Evolutionary conservation across 1,284 basidiomycete genomes (phyloP), one percentile per base, ranked within the genome.

Genomic region (Lentinula novae-zelandiae): DNA sequence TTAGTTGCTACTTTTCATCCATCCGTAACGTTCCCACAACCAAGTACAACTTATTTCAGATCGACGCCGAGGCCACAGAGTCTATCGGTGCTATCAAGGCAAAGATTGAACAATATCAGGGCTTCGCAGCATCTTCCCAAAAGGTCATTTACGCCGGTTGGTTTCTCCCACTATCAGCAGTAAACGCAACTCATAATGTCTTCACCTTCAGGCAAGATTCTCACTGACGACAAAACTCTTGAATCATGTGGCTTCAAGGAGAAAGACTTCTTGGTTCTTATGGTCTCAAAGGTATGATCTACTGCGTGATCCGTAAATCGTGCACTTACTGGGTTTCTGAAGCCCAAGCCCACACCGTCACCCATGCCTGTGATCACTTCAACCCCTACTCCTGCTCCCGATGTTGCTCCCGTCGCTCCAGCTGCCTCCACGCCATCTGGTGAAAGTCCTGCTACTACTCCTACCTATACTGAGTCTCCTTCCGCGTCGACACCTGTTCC

Each of bases 231-330:
- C 62, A 95, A 95, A 80, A 91, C 90, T 1, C 84, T 99, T 44
- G 92, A 86, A 66, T 90, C 90, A 61, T 93, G 91, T 71, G 89
- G 91, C 63, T 93, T 99, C 80, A 96, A 98, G 78, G 96, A 99
- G 78, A 99, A 98, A 80, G 96, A 98, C 74, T 99, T 99, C 79
- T 80, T 99, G 62, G 97, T 99, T 17, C 85, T 99, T 53, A 99
- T 99, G 96, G 93, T 98, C 51, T 88, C 94, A 59, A 99, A 98
- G 86, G 95, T 95, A 44, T 46, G 51, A 57, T 34, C 40, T 48
- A 31, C n/a, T 17, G 57, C 34, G 27, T n/a, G 27, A n/a, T 46
- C 53, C 57, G 56, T 50, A 36, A 33, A 15, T 31, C 48, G 60
- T 40, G 36, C 44, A 53, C 33, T 58, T 31, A 60, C 48, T 31